Base-by-base conservation (phyloP, 441 rosid genomes). In the Corymbia citriodora region DNA sequence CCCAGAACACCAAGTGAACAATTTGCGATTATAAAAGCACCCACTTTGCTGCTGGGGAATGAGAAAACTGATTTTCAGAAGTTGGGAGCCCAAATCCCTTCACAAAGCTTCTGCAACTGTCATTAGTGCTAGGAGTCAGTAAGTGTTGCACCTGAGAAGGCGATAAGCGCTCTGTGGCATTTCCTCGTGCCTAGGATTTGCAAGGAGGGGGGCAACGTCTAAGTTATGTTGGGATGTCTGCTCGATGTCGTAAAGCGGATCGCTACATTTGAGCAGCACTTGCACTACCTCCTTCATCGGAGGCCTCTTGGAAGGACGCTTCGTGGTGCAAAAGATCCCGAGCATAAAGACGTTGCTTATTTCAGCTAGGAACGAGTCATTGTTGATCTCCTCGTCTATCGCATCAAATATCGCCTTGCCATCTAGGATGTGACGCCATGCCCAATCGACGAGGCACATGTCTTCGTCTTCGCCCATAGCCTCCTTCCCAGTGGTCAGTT, bases 71-170 rank as follows among this genome's bases (percentile, higher is more conserved):
- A 18, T 18, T 16, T 54, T 6, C 55, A 54, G 18, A 54, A 54
- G 55, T 54, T 17, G 55, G 55, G 55, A 54, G 21, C 1, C 29
- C 29, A 59, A 23, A 25, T 10, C 7, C n/a, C 5, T 59, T 59
- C 40, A 8, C 33, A 15, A 65, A 65, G 74, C 36, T 65, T 65
- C 40, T n/a, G 33, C 27, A 21, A 1, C 13, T 23, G 29, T 18
- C 9, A 4, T 59, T 25, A 5, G 14, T 25, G 29, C 65, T 3
- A 16, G 15, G 3, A 31, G 19, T 68, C 74, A 31, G 40, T n/a
- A 31, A 2, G 68, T 27, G 7, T 25, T 61, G 68, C 68, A 0
- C 68, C 11, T 2, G 7, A 27, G 31, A 5, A 1, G 5, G 1
- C n/a, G n/a, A n/a, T n/a, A 61, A 61, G 27, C 2, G 68, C 68